Evolutionary conservation across 1,139 yeast genomes (phyloP), one percentile per base, ranked within the genome.

Genomic region (Blastobotrys raffinosifermentans): DNA sequence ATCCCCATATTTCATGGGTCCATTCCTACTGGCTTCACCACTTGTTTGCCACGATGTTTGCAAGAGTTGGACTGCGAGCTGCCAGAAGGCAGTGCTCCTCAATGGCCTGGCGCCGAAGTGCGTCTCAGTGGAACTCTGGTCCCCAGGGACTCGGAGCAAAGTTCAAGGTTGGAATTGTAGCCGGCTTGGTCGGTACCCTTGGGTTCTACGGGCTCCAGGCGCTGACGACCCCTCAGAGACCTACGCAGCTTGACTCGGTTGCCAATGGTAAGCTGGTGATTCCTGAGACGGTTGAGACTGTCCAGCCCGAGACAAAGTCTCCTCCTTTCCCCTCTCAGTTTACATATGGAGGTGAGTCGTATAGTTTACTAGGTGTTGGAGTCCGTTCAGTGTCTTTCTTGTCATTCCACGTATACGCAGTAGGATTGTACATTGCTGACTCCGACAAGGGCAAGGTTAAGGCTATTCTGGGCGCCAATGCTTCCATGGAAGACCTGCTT

Each of bases 321-420:
- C 53, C 49, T 19, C 58, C 64, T 3, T 63, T 63, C 46, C 62
- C 64, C 16, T 32, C 39, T 14, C 32, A 32, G 3, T 35, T 61
- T 16, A 29, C 40, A 4, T 23, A 20, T 15, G 34, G 50, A 3
- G 60, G 54, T 14, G 46, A 38, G 4, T 55, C 63, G 26, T 79
- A 64, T 51, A 62, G 69, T 32, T 58, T 87, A 32, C 53, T 91
- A 9, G 97, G 96, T 0, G 71, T 74, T 41, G 97, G 97, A 0
- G 76, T 80, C 3, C 68, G 97, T 51, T 65, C 80, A 0, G 96
- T 89, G 10, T 83, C 96, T 0, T 84, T 89, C 53, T 53, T 87
- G 27, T 68, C 72, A n/a, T 77, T 89, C 64, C 85, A 80, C 51
- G 96, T 91, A 3, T 89, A 89, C 55, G 95, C 86, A 0, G 66